These are phyloP conservation scores for Neurospora tetraspora DNA, from an alignment of 495 filamentous ascomycete genomes.

Conservation along the genomic window DNA sequence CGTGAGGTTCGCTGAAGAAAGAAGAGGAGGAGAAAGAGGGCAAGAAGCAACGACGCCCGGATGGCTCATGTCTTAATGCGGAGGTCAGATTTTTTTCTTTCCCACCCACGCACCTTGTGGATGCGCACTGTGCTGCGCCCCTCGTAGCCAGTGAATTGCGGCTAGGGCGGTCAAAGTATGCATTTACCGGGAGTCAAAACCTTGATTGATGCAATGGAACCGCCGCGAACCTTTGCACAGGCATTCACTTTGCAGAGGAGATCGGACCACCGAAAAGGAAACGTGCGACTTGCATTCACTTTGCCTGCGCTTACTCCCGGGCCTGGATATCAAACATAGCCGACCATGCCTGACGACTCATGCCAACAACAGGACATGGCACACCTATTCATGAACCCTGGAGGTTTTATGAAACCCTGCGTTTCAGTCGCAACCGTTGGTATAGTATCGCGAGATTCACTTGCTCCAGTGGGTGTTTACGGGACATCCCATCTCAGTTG, in stretches of 20 bases:
- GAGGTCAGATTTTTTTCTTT: slow-evolving; percentile 24
- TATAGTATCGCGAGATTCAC: neutral
- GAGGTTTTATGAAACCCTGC: neutral
- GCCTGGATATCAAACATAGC: neutral
- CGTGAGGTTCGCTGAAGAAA: slow-evolving; percentile 18
- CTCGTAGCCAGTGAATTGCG: neutral
- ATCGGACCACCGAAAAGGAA: neutral
- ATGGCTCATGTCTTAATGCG: slow-evolving; percentile 10
- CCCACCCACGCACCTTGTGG: neutral
- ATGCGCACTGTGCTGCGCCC: neutral
- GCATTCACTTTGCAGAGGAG: neutral
- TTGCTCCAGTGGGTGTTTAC: neutral
- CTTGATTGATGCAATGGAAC: neutral
- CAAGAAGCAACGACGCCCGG: slow-evolving; percentile 3
- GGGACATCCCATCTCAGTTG: neutral
- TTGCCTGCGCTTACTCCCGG: neutral
- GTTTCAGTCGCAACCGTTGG: neutral
- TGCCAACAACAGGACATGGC: neutral
- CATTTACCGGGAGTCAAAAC: neutral
- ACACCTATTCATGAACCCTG: neutral
- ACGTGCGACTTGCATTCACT: neutral
- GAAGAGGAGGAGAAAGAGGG: slow-evolving; percentile 16
- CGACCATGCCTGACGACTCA: neutral
- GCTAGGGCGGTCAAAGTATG: neutral
- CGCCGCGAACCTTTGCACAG: neutral